Percentiles rank a stretch among this genome's conserved stretches.
These are phyloP conservation scores for Lactuca saligna DNA, from an alignment of 129 eudicot species.

Conservation along the genomic window DNA sequence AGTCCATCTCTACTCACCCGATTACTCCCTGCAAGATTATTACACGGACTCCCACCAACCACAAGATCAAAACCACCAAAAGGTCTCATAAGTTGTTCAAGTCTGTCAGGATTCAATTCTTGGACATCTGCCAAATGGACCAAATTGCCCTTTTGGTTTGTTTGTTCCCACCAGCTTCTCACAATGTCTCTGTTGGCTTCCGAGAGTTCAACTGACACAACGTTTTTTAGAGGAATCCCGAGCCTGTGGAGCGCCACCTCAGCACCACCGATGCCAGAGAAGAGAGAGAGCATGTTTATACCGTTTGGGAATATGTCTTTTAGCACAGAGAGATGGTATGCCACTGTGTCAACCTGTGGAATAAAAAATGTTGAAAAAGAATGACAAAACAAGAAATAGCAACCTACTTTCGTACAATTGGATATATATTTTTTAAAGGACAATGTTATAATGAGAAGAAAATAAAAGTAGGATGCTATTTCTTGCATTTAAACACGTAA, in stretches of 20 bases:
- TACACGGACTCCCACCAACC: constrained; percentile 90
- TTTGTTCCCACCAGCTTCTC: constrained; percentile 91
- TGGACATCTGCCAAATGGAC: constrained; percentile 63
- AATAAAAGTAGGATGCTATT: no score
- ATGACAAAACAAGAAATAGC: constrained; percentile 10
- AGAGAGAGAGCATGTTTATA: constrained; percentile 67
- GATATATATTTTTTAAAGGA: no score
- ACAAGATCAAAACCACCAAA: constrained; percentile 73
- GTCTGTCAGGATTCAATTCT: constrained; percentile 33
- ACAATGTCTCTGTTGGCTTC: constrained; percentile 66
- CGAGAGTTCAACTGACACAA: constrained; percentile 71
- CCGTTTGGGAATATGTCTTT: constrained; percentile 69
- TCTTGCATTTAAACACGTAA: no score
- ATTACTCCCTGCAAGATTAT: constrained; percentile 82
- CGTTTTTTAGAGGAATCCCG: constrained; percentile 62
- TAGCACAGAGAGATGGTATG: constrained; percentile 73
- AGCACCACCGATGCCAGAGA: constrained; percentile 91
- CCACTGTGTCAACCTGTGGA: constrained; percentile 83
- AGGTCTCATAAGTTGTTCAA: constrained; percentile 36
- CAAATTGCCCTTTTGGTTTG: constrained; percentile 66
- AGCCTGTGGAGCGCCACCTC: constrained; percentile 90
- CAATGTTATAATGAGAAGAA: no score
- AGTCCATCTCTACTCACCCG: constrained; percentile 86
- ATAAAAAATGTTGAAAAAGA: constrained; percentile 5
- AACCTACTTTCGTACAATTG: no score